Percentiles rank a stretch among this genome's conserved stretches.
These are phyloP conservation scores for Benincasa hispida DNA, from an alignment of 306 rosid genomes.

Conservation along the genomic window DNA sequence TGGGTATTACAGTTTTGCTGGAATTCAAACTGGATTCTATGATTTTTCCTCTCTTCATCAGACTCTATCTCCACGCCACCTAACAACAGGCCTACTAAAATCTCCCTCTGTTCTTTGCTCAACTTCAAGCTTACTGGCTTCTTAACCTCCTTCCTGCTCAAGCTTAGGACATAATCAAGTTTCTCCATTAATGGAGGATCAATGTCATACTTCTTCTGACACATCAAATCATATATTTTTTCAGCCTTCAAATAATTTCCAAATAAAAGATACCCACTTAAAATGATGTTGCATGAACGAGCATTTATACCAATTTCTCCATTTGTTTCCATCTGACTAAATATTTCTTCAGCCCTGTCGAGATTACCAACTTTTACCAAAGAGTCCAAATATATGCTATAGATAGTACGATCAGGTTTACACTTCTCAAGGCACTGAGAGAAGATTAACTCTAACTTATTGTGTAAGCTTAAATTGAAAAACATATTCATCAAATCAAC, in stretches of 20 bases:
- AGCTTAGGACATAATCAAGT: conserved; percentile 62
- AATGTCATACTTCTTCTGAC: conserved; percentile 63
- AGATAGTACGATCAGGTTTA: conserved; percentile 52
- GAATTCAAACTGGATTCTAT: conserved; percentile 55
- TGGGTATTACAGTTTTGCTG: conserved; percentile 33
- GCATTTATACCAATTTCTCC: conserved; percentile 47
- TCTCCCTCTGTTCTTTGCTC: conserved; percentile 81
- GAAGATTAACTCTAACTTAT: conserved; percentile 53
- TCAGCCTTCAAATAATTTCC: conserved; percentile 62
- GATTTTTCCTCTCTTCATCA: conserved; percentile 57
- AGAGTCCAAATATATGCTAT: conserved; percentile 67
- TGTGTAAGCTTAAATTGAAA: conserved; percentile 48
- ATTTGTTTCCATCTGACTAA: conserved; percentile 41
- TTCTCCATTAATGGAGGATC: conserved; percentile 53
- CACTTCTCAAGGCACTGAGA: conserved; percentile 65
- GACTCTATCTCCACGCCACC: conserved; percentile 78
- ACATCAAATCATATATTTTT: conserved; percentile 60
- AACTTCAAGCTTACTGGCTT: conserved; percentile 53
- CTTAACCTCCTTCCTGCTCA: conserved; percentile 41
- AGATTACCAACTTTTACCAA: conserved; percentile 64
- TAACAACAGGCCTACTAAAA: conserved; percentile 66
- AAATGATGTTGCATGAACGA: conserved; percentile 72
- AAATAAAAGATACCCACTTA: conserved; percentile 57
- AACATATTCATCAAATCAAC: conserved; percentile 58
- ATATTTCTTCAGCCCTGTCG: conserved; percentile 65